These are phyloP conservation scores for Fistulifera pelliculosa DNA, from an alignment of 108 stramenopile genomes.

Conservation along the genomic window DNA sequence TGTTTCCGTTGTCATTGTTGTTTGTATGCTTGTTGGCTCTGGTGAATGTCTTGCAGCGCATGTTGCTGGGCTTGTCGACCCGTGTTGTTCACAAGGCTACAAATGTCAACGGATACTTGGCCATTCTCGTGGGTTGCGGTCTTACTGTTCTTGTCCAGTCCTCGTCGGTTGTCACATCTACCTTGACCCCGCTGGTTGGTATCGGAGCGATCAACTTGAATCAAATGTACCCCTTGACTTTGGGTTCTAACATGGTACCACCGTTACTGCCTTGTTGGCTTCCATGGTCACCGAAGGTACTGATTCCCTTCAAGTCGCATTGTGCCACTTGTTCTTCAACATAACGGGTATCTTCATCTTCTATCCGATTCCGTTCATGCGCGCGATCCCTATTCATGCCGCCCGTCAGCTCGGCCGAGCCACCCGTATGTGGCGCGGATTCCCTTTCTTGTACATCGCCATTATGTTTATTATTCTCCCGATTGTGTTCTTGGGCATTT, in stretches of 20 bases:
- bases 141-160: conserved; percentile 60
- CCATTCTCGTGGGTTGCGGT: conserved; percentile 51
- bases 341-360: conserved; percentile 69
- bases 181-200: conserved; percentile 72
- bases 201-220: conserved; percentile 54
- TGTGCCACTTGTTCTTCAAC: conserved; percentile 81
- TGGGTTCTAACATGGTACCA: conserved; percentile 85
- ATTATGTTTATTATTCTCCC: conserved; percentile 62
- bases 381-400: conserved; percentile 49
- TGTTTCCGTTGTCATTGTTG: conserved; percentile 53
- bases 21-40: conserved; percentile 51
- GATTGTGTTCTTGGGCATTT: conserved; percentile 47
- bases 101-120: conserved; percentile 67
- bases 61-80: conserved; percentile 53
- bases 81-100: conserved; percentile 82
- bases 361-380: conserved; percentile 81
- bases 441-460: conserved; percentile 66
- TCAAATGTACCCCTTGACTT: conserved; percentile 64
- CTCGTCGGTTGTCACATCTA: conserved; percentile 67
- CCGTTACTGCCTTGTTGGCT: conserved; percentile 59
- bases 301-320: conserved; percentile 59
- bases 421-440: conserved; percentile 45
- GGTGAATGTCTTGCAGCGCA: conserved; percentile 41
- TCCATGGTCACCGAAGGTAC: conserved; percentile 51
- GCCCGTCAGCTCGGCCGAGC: conserved; percentile 56